Percentiles rank a stretch among this genome's conserved stretches.
Conservation (phyloP, 108 stramenopile species). For the Asterionellopsis glacialis region DNA sequence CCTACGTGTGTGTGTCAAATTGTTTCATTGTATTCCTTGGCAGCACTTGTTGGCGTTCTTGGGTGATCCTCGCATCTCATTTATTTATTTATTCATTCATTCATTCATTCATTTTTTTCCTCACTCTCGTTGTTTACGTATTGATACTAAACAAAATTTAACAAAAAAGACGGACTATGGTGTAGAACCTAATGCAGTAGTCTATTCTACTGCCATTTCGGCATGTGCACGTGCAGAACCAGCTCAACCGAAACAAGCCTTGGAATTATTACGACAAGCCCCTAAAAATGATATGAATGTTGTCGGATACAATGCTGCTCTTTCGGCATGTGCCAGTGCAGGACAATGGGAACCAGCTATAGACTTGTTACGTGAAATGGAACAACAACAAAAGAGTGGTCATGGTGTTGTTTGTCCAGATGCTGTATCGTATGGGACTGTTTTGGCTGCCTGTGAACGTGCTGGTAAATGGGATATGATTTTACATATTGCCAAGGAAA, state of each 20-base stretch:
- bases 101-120: not conserved
- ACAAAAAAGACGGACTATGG: slow-evolving; percentile 22
- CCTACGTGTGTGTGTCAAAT: not conserved
- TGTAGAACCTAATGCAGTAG: slow-evolving; percentile 59
- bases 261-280: slow-evolving; percentile 54
- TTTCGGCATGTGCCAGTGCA: slow-evolving; percentile 66
- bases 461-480: slow-evolving; percentile 56
- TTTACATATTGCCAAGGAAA: slow-evolving; percentile 38
- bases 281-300: slow-evolving; percentile 42
- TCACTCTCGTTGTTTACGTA: too few relatives aligned
- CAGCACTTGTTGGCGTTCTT: not conserved
- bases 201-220: slow-evolving; percentile 72
- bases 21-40: too few relatives aligned
- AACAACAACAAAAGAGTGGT: slow-evolving; percentile 7
- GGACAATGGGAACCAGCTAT: slow-evolving; percentile 64
- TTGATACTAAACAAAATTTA: too few relatives aligned
- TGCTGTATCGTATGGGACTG: slow-evolving; percentile 75
- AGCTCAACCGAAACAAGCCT: slow-evolving; percentile 42
- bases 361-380: slow-evolving; percentile 57
- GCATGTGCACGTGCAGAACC: slow-evolving; percentile 54
- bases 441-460: slow-evolving; percentile 70
- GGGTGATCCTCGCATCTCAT: not conserved
- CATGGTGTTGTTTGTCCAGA: slow-evolving; percentile 58
- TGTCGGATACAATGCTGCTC: slow-evolving; percentile 79
- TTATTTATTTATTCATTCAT: too few relatives aligned